Evolutionary conservation across 495 filamentous ascomycete genomes (phyloP).

Genomic region (Aspergillus baeticus): DNA sequence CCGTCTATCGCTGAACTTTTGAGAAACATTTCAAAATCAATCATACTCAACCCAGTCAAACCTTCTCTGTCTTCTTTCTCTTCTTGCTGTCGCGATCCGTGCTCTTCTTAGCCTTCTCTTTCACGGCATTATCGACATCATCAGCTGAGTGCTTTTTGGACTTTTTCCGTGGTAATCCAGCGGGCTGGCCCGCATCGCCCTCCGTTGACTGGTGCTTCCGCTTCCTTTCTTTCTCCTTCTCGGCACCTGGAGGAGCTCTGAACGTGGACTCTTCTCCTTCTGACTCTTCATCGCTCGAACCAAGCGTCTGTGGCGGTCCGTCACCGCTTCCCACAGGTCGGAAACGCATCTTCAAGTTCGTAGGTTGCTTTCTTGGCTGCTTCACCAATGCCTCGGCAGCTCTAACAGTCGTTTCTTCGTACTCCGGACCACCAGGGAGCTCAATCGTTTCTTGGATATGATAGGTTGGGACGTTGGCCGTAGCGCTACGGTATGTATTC

Average conservation of each 20-base stretch:
- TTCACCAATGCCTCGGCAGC: constrained; percentile 40
- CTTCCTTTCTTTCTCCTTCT: constrained; percentile 39
- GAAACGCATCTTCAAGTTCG: constrained; percentile 61
- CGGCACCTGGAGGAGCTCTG: constrained; percentile 28
- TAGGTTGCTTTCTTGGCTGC: constrained; percentile 52
- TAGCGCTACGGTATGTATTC: constrained; percentile 31
- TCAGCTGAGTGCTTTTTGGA: constrained; percentile 40
- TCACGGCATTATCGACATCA: constrained; percentile 17
- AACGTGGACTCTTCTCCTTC: constrained; percentile 41
- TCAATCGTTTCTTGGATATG: constrained; percentile 46
- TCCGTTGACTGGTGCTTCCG: constrained; percentile 42
- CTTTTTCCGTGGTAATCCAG: constrained; percentile 39
- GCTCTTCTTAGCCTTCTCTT: constrained; percentile 42
- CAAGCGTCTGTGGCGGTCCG: constrained; percentile 45
- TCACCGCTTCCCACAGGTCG: constrained; percentile 51
- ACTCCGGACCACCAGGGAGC: constrained; percentile 30
- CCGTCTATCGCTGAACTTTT: constrained; percentile 13
- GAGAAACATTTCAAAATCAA: background rate
- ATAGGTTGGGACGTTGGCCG: constrained; percentile 40
- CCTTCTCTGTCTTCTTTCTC: constrained; percentile 43
- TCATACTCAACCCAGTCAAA: constrained; percentile 3
- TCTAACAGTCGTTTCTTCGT: constrained; percentile 30
- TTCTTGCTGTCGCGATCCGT: constrained; percentile 45
- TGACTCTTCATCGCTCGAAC: constrained; percentile 49
- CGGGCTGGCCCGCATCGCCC: constrained; percentile 28